Base-by-base conservation (phyloP, 495 filamentous ascomycete species). In the Arthonia radiata region DNA sequence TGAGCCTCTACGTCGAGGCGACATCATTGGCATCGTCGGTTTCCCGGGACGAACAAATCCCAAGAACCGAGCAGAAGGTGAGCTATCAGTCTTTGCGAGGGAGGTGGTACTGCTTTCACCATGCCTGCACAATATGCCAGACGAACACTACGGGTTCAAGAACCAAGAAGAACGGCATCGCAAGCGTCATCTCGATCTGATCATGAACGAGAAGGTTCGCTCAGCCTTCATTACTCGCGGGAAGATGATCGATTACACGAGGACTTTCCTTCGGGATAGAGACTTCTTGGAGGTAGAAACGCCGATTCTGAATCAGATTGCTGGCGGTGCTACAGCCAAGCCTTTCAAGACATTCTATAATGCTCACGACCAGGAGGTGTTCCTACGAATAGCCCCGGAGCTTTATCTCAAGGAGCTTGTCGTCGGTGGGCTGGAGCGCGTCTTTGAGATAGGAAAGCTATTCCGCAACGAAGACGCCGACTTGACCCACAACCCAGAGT, bases 401-500 rank as follows among this genome's bases (percentile, higher is more conserved):
- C 54, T 99, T 16, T 90, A 83, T 50, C 67, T 99, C 34, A 99
- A 99, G 66, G 71, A 79, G 59, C 61, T 99, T 25, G 71, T 94
- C 14, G 81, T 94, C 11, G 86, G 86, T 42, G 86, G 86, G 25
- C 55, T 93, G 3, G 73, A 92, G 49, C 62, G 71, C 37, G 82
- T 94, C 6, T 94, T 86, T 48, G 86, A 99, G 41, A 61, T 94
- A 27, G 86, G 89, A 12, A 65, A 74, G 2, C 71, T 78, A 34
- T 92, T 94, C 61, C 59, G 86, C 32, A 99, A 94, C 38, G 86
- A 99, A 47, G 81, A 78, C 29, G 76, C 89, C 40, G 86, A 99
- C 52, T 56, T 89, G 28, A 93, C 86, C 9, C 89, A 99, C 58
- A 99, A 99, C 54, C 86, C 86, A 2, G 86, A 99, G 41, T 99